Percentiles rank a stretch among this genome's conserved stretches.
These are phyloP conservation scores for Malassezia nana DNA, from an alignment of 1,284 basidiomycete genomes.

Conservation along the genomic window DNA sequence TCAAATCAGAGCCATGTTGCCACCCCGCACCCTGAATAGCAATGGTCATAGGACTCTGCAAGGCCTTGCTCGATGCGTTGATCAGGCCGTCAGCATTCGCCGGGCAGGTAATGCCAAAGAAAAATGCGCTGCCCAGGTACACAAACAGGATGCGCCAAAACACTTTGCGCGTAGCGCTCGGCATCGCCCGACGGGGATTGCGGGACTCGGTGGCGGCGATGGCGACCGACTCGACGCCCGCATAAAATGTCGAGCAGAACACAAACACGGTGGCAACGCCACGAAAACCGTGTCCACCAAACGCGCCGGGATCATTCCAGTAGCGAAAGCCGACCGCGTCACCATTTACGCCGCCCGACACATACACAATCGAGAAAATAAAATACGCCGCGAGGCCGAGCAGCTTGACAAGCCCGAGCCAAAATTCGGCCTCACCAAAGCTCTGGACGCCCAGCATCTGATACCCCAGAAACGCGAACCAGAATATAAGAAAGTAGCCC, in stretches of 20 bases:
- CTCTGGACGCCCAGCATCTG: constrained; percentile 23
- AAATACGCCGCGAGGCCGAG: constrained; percentile 26
- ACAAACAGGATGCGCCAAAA: constrained; percentile 64
- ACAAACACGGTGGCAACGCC: constrained; percentile 54
- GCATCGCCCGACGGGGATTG: constrained; percentile 26
- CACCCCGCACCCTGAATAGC: constrained; percentile 26
- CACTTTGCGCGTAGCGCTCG: constrained; percentile 52
- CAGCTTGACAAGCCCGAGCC: constrained; percentile 23
- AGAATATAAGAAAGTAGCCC: constrained; percentile 25
- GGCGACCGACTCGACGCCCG: constrained; percentile 58
- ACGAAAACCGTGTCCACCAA: constrained; percentile 37
- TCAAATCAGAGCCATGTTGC: constrained; percentile 20
- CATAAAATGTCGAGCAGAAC: constrained; percentile 59
- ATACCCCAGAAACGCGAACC: constrained; percentile 24
- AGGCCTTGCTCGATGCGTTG: constrained; percentile 18
- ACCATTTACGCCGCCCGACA: constrained; percentile 22
- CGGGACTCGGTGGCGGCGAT: constrained; percentile 31
- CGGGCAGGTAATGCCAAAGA: constrained; percentile 29
- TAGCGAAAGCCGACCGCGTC: constrained; percentile 27
- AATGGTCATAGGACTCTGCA: constrained; percentile 28
- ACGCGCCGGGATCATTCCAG: constrained; percentile 50
- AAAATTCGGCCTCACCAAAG: constrained; percentile 42
- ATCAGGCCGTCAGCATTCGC: constrained; percentile 19
- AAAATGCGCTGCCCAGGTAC: constrained; percentile 51
- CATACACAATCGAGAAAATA: constrained; percentile 26